Conservation (phyloP, 768 basidiomycete species). For the Termitomyces sp. region DNA sequence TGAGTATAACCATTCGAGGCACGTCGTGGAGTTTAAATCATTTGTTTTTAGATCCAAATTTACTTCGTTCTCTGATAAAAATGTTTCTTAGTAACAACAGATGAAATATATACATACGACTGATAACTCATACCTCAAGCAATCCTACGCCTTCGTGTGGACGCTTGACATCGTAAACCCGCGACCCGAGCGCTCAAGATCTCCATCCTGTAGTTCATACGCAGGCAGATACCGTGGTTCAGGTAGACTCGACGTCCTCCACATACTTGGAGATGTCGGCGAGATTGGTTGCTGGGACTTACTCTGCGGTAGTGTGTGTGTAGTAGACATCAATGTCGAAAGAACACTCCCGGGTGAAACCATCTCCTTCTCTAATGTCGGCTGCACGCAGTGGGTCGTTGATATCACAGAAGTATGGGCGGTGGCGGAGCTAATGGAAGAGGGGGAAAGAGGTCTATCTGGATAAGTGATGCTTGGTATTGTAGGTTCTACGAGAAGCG, state of each 20-base stretch:
- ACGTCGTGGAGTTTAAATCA: neutral
- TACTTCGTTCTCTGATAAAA: neutral
- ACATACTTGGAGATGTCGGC: slow-evolving; percentile 5
- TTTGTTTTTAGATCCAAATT: neutral
- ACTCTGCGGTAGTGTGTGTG: slow-evolving; percentile 17
- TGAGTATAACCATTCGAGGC: neutral
- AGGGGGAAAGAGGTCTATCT: slow-evolving; percentile 15
- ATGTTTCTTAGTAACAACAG: neutral
- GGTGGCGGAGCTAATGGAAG: slow-evolving; percentile 19
- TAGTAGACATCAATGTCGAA: slow-evolving; percentile 22
- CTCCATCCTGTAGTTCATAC: slow-evolving; percentile 71
- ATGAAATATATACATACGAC: neutral
- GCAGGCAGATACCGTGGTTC: slow-evolving; percentile 62
- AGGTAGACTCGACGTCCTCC: slow-evolving; percentile 7
- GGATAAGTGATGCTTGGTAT: slow-evolving; percentile 6
- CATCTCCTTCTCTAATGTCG: slow-evolving; percentile 8
- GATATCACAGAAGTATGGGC: slow-evolving; percentile 20
- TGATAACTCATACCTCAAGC: neutral
- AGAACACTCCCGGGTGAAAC: slow-evolving; percentile 23
- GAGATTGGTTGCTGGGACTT: neutral
- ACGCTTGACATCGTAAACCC: slow-evolving; percentile 18
- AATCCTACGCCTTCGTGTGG: neutral
- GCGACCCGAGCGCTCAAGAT: slow-evolving; percentile 68
- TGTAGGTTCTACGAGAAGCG: slow-evolving; percentile 43
- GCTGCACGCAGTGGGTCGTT: slow-evolving; percentile 11